Percentiles rank a stretch among this genome's conserved stretches.
Conservation (phyloP, 805 yeast species). For the Zygotorulaspora sp. region DNA sequence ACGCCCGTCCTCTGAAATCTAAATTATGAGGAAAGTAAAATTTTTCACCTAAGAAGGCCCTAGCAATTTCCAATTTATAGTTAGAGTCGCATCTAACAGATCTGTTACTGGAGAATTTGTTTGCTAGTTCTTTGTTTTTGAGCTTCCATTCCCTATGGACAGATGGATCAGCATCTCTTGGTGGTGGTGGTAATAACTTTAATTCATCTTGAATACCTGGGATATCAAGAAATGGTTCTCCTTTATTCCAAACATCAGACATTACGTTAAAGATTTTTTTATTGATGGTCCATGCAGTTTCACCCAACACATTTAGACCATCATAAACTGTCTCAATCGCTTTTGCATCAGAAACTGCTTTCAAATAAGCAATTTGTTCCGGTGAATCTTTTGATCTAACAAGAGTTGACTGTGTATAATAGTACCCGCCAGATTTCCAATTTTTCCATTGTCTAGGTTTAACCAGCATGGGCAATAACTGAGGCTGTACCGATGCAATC, state of each 20-base stretch:
- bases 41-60: slow-evolving; percentile 80
- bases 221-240: slow-evolving; percentile 67
- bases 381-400: slow-evolving; percentile 80
- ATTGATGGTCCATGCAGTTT: slow-evolving; percentile 91
- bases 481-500: slow-evolving; percentile 72
- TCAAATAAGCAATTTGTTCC: slow-evolving; percentile 84
- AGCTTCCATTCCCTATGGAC: slow-evolving; percentile 65
- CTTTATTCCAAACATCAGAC: slow-evolving; percentile 82
- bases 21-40: slow-evolving; percentile 76
- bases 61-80: slow-evolving; percentile 89
- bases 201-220: slow-evolving; percentile 51
- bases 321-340: slow-evolving; percentile 62
- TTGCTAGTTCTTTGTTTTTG: slow-evolving; percentile 50
- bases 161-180: slow-evolving; percentile 64
- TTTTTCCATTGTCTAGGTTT: slow-evolving; percentile 86
- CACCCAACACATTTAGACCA: slow-evolving; percentile 82
- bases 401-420: slow-evolving; percentile 55
- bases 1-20: slow-evolving; percentile 82
- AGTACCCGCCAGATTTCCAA: slow-evolving; percentile 81
- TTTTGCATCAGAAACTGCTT: slow-evolving; percentile 72
- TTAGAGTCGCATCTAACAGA: slow-evolving; percentile 92
- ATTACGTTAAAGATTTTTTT: slow-evolving; percentile 61
- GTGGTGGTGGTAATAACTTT: slow-evolving; percentile 54
- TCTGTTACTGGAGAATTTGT: slow-evolving; percentile 61
- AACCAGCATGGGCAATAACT: slow-evolving; percentile 85